These are phyloP conservation scores for Tetrahymena malaccensis DNA, from an alignment of 73 alveolate species.

Conservation along the genomic window DNA sequence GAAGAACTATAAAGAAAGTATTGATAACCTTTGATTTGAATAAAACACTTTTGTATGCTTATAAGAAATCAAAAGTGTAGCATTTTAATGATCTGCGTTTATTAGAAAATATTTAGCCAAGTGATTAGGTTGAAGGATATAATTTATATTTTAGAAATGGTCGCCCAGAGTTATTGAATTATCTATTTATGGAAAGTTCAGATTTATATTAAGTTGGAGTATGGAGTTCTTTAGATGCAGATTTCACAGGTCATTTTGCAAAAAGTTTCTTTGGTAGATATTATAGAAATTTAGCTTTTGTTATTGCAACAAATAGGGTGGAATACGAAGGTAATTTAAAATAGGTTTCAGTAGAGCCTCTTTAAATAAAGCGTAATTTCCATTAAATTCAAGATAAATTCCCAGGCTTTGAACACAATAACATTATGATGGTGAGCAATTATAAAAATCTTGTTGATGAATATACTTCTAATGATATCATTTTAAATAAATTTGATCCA, in stretches of 20 bases:
- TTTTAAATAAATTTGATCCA: slow-evolving; percentile 20
- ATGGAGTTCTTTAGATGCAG: slow-evolving; percentile 31
- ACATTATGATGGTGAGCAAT: slow-evolving; percentile 7
- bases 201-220: slow-evolving; percentile 30
- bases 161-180: slow-evolving; percentile 18
- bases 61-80: neutral
- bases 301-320: slow-evolving; percentile 13
- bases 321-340: slow-evolving; percentile 28
- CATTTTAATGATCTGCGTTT: neutral
- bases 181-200: neutral
- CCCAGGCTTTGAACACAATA: slow-evolving; percentile 9
- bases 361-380: slow-evolving; percentile 9
- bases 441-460: slow-evolving; percentile 3
- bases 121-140: slow-evolving; percentile 15
- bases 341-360: slow-evolving; percentile 22
- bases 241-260: slow-evolving; percentile 22
- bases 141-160: slow-evolving; percentile 19
- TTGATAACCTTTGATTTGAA: neutral
- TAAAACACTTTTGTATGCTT: neutral
- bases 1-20: neutral
- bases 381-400: slow-evolving; percentile 1
- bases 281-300: slow-evolving; percentile 28
- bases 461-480: slow-evolving; percentile 18
- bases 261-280: slow-evolving; percentile 38
- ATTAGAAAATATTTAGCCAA: slow-evolving; percentile 27